These are phyloP conservation scores for Globisporangium recalcitrans DNA, from an alignment of 352 stramenopile genomes.

Conservation along the genomic window DNA sequence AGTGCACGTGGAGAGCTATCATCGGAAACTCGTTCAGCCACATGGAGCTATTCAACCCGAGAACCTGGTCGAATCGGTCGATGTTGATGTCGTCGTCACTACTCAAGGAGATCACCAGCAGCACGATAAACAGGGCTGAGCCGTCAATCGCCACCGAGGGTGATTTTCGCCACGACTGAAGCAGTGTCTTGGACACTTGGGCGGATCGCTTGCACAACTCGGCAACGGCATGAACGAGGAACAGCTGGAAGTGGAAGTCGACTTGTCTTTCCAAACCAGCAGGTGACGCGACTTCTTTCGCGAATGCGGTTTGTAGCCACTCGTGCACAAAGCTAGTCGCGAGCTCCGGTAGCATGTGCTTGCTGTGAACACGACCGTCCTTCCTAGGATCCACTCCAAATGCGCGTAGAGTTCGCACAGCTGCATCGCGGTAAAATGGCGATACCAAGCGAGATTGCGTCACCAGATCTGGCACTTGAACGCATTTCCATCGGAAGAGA, in stretches of 20 bases:
- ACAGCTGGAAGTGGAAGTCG: constrained; percentile 22
- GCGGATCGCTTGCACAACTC: constrained; percentile 13
- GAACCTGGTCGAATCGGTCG: constrained; percentile 14
- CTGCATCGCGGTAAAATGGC: background rate
- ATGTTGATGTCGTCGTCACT: background rate
- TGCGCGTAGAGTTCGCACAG: background rate
- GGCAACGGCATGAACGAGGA: constrained; percentile 22
- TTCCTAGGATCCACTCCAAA: background rate
- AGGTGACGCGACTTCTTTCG: background rate
- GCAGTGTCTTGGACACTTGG: constrained; percentile 3
- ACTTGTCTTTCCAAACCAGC: background rate
- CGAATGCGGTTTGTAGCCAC: background rate
- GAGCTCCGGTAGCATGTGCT: background rate
- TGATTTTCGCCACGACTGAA: constrained; percentile 1
- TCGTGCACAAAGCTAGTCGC: constrained; percentile 5
- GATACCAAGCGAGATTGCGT: constrained; percentile 1
- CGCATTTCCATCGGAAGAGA: constrained; percentile 10
- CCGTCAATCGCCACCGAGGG: background rate
- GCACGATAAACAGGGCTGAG: constrained; percentile 20
- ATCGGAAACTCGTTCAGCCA: constrained; percentile 31
- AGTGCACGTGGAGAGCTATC: constrained; percentile 13
- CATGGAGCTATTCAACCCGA: constrained; percentile 22
- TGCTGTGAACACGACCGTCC: background rate
- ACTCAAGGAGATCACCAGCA: constrained; percentile 14
- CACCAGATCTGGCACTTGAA: background rate